Base-by-base conservation (phyloP, 2,329 filamentous ascomycete genomes). In the Phyllosticta citriasiana region DNA sequence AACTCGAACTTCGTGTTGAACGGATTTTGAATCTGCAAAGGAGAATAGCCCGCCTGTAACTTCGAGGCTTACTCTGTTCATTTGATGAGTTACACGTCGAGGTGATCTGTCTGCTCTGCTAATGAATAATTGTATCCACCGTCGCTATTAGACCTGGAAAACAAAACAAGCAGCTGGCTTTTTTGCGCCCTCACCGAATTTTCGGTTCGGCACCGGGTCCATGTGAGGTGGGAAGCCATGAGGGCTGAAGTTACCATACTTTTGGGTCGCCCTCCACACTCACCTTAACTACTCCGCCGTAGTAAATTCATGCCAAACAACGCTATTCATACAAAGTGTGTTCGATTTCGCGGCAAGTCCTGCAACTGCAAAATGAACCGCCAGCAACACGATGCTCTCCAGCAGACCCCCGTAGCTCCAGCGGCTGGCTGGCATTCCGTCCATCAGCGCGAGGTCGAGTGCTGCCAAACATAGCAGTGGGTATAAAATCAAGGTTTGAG, bases 381-480 rank as follows among this genome's bases (percentile, higher is more conserved):
- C 55, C 8, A 81, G 67, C 50, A 83, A 69, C 16, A 77, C 27
- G 2, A 74, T 40, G 55, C 79, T 74, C 57, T 12, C 74, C 73
- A 52, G 72, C 72, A 0, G 65, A 35, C 51, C n/a, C 55, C 47
- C 12, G 54, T n/a, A 22, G 8, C 25, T 30, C 40, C 35, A 33
- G 57, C 52, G 57, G 53, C 12, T 24, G n/a, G 58, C 56, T 30
- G 57, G 7, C 7, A 55, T 33, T 14, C 35, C 25, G 3, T 58
- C 56, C 27, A 76, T 64, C 1, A 73, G 65, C 1, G 76, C 67
- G 16, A 83, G 72, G 64, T 92, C 89, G 12, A 91, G 67, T 1
- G 82, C 84, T 8, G 89, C 90, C 7, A 93, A 72, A 3, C 82
- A 73, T 4, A 95, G 75, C 1, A 96, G 76, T 2, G 88, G 84